Conservation (phyloP, 1,284 basidiomycete genomes). For the Ustilago loliicola region DNA sequence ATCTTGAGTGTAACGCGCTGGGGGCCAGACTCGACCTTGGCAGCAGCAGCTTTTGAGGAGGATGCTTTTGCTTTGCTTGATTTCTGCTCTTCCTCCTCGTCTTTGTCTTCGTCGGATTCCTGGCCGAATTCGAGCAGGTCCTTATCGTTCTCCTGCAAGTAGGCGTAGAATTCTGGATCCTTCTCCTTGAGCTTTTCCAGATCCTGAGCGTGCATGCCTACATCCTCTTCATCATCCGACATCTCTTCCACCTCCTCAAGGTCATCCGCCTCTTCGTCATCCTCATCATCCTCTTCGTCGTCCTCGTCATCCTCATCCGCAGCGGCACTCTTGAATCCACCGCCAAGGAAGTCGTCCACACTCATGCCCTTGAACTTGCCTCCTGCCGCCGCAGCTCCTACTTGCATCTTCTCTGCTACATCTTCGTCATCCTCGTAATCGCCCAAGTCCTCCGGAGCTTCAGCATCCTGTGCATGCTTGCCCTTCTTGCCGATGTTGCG, state of each 20-base stretch:
- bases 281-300: conserved; percentile 57
- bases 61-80: conserved; percentile 31
- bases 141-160: conserved; percentile 93
- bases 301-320: conserved; percentile 46
- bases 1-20: conserved; percentile 79
- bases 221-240: conserved; percentile 59
- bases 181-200: conserved; percentile 92
- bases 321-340: conserved; percentile 63
- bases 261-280: conserved; percentile 46
- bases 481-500: conserved; percentile 43
- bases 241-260: conserved; percentile 62
- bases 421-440: conserved; percentile 48
- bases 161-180: conserved; percentile 98
- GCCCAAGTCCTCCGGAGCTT: conserved; percentile 31
- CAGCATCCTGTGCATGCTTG: conserved; percentile 24
- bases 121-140: conserved; percentile 83
- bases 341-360: conserved; percentile 68
- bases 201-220: conserved; percentile 78
- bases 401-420: conserved; percentile 31
- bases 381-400: background rate
- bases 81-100: conserved; percentile 49
- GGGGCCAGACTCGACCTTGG: conserved; percentile 33
- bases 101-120: conserved; percentile 71
- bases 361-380: conserved; percentile 55
- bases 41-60: conserved; percentile 25